Base-by-base conservation (phyloP, 1,139 yeast species). In the Taphrina deformans region DNA sequence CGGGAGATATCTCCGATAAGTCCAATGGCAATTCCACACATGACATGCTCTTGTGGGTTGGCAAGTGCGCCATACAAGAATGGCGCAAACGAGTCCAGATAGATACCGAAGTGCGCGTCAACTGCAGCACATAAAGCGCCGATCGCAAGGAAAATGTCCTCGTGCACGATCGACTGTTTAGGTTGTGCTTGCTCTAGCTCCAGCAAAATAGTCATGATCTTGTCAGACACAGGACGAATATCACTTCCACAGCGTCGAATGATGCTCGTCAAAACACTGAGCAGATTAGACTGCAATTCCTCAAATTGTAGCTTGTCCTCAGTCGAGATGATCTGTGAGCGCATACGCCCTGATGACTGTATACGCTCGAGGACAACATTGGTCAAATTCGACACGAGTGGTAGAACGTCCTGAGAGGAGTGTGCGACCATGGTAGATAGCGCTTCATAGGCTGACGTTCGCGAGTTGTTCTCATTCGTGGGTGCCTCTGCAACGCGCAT, bases 1-100 rank as follows among this genome's bases (percentile, higher is more conserved):
- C 91, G 96, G n/a, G 96, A 84, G 71, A 93, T 87, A 77, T 93
- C 99, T n/a, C 97, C 97, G 67, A 93, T 92, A 67, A 95, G 82
- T 3, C 99, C 98, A 67, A 93, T 90, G 1, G 98, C 96, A 14
- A 96, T 89, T 69, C 83, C 83, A 71, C 96, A 86, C 24, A 91
- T 85, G 51, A 92, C 89, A 7, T 91, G 84, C 58, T 90, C 96
- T 12, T 71, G 70, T 10, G 89, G 85, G 75, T 90, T 92, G 72
- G 85, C 83, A 70, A 93, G 80, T 0, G 96, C 96, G 68, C 82
- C 81, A 23, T 85, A 84, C 75, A 93, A 81, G 75, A 81, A 91
- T 64, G 98, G 98, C 69, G 89, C 80, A 75, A 93, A 89, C 2
- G 88, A 83, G 67, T 83, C 86, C 85, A 92, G 85, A 75, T 90